phyloP scores from a whole-genome alignment of 192 early-diverging fungal species.

The Coemansia furcata region DNA sequence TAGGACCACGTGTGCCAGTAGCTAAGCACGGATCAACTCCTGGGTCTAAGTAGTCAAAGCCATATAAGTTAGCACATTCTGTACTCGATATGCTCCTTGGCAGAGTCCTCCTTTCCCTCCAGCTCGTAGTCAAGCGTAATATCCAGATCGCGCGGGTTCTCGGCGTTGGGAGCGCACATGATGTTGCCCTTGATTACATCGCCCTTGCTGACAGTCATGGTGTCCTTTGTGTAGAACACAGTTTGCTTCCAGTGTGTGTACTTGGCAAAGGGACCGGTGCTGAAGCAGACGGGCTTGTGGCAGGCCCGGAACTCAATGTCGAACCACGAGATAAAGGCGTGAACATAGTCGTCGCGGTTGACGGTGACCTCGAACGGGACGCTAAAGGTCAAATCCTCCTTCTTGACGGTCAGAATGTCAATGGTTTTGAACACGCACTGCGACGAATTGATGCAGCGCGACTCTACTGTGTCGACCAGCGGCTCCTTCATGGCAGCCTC shows the following conservation, averaged over 20 bases:
- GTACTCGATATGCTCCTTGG: slow-evolving; percentile 60
- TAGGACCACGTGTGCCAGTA: background rate
- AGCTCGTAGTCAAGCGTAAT: slow-evolving; percentile 75
- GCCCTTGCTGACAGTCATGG: slow-evolving; percentile 68
- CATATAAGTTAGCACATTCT: slow-evolving; percentile 60
- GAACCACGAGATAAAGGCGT: slow-evolving; percentile 95
- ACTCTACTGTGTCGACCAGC: slow-evolving; percentile 92
- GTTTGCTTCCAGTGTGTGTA: slow-evolving; percentile 99
- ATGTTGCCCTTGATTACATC: slow-evolving; percentile 72
- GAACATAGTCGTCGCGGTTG: slow-evolving; percentile 80
- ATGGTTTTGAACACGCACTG: slow-evolving; percentile 75
- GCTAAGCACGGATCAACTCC: background rate
- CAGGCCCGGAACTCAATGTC: slow-evolving; percentile 93
- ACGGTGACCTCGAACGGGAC: slow-evolving; percentile 79
- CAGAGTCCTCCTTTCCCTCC: slow-evolving; percentile 56
- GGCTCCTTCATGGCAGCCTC: slow-evolving; percentile 82
- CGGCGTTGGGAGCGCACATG: slow-evolving; percentile 66
- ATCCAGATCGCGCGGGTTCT: slow-evolving; percentile 93
- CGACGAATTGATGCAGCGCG: slow-evolving; percentile 79
- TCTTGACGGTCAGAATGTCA: slow-evolving; percentile 76
- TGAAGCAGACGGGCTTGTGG: slow-evolving; percentile 79
- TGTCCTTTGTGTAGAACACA: slow-evolving; percentile 87
- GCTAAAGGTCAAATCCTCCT: slow-evolving; percentile 82
- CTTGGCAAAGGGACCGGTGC: slow-evolving; percentile 78
- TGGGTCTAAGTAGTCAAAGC: too few relatives aligned